Conservation (phyloP, 441 rosid species). For the Mallotus repandus region DNA sequence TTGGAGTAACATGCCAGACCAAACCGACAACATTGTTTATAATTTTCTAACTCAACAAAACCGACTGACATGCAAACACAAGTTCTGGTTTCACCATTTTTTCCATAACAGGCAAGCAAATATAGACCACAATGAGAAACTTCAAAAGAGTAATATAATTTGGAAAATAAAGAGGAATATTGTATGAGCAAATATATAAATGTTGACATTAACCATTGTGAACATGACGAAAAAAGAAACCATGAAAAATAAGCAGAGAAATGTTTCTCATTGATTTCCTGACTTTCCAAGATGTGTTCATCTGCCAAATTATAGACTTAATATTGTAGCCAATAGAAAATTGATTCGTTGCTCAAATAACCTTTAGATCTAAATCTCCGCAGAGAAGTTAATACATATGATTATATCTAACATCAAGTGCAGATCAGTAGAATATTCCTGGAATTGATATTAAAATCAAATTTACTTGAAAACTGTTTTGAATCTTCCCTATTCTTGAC, state of each 20-base stretch:
- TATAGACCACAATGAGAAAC: background rate
- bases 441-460: background rate
- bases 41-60: background rate
- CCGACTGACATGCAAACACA: background rate
- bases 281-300: too few relatives aligned
- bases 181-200: background rate
- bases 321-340: too few relatives aligned
- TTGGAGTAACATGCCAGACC: background rate
- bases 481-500: background rate
- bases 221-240: background rate
- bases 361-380: too few relatives aligned
- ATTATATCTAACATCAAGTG: background rate
- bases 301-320: too few relatives aligned
- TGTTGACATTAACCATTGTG: background rate
- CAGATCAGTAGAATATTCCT: background rate
- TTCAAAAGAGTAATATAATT: background rate
- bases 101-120: background rate
- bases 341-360: background rate
- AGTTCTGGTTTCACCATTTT: background rate
- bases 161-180: background rate
- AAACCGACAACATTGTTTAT: background rate
- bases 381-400: background rate
- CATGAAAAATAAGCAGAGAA: background rate
- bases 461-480: background rate
- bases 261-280: background rate